These are phyloP conservation scores for Tolypocladium inflatum DNA, from an alignment of 2,329 filamentous ascomycete species.

Conservation along the genomic window DNA sequence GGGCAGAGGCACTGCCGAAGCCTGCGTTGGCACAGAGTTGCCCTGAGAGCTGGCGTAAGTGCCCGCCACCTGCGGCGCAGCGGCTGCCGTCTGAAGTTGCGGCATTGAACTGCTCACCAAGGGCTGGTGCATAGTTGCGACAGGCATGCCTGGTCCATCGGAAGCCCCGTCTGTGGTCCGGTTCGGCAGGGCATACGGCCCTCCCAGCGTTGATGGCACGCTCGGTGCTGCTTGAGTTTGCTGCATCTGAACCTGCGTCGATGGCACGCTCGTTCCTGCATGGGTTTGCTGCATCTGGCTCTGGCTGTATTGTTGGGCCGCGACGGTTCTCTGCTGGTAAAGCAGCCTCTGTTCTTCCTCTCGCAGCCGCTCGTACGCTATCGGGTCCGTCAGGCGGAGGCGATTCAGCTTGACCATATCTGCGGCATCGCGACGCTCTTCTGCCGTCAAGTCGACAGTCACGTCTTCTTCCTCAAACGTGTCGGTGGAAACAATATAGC, in stretches of 20 bases:
- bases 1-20: conserved; percentile 17
- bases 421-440: conserved; percentile 49
- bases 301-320: neutral
- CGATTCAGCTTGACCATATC: conserved; percentile 21
- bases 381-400: conserved; percentile 22
- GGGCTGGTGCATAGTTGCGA: neutral
- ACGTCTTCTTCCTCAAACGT: conserved; percentile 64
- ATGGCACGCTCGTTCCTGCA: neutral
- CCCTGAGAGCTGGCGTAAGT: neutral
- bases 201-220: neutral
- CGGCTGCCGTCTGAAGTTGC: neutral
- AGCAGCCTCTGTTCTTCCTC: conserved; percentile 5
- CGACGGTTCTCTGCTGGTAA: neutral
- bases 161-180: neutral
- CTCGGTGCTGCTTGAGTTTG: neutral
- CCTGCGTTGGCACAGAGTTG: neutral
- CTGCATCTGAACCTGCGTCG: neutral
- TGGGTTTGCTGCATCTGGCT: neutral
- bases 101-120: neutral
- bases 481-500: conserved; percentile 56
- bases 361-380: conserved; percentile 14
- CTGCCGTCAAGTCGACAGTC: conserved; percentile 41
- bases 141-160: neutral
- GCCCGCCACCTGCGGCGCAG: neutral
- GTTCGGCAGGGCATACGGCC: neutral